Percentiles rank a stretch among this genome's conserved stretches.
Conservation (phyloP, 176 grass and related monocot genomes). For the Carex scoparia region DNA sequence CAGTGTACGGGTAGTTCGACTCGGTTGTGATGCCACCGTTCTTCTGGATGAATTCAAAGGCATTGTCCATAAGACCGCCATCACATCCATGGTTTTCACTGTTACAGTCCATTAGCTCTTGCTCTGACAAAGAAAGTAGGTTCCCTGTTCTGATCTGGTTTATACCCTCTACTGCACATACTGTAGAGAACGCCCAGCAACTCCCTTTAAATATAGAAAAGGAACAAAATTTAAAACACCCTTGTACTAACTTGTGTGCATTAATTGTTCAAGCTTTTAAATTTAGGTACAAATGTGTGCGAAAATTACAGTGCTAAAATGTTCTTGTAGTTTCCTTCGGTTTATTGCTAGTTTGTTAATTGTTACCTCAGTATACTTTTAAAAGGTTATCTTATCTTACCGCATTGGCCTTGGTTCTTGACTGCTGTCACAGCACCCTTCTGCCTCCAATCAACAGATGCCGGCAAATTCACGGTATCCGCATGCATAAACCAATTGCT, state of each 20-base stretch:
- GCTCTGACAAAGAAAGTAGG: conserved; percentile 56
- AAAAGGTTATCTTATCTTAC: conserved; percentile 23
- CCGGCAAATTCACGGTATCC: conserved; percentile 17
- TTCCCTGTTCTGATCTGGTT: conserved; percentile 47
- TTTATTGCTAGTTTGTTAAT: background rate
- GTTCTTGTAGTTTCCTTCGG: background rate
- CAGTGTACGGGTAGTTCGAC: conserved; percentile 50
- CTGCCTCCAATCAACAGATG: conserved; percentile 55
- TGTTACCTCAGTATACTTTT: background rate
- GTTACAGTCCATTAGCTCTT: conserved; percentile 69
- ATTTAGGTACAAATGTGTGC: background rate
- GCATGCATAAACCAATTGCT: conserved; percentile 32
- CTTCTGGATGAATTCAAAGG: conserved; percentile 38
- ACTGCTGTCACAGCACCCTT: conserved; percentile 54
- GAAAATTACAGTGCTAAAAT: background rate
- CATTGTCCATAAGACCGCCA: conserved; percentile 49
- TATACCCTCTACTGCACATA: conserved; percentile 42
- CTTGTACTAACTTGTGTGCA: background rate
- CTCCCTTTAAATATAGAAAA: conserved; percentile 33
- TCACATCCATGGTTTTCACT: conserved; percentile 40
- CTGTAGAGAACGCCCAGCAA: conserved; percentile 67
- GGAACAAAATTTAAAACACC: background rate
- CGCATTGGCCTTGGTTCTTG: conserved; percentile 87
- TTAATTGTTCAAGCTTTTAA: background rate
- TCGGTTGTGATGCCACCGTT: conserved; percentile 52